Percentiles rank a stretch among this genome's conserved stretches.
Evolutionary conservation across 2,329 filamentous ascomycete species (phyloP).

Genomic region (Graphilbum fragrans): DNA sequence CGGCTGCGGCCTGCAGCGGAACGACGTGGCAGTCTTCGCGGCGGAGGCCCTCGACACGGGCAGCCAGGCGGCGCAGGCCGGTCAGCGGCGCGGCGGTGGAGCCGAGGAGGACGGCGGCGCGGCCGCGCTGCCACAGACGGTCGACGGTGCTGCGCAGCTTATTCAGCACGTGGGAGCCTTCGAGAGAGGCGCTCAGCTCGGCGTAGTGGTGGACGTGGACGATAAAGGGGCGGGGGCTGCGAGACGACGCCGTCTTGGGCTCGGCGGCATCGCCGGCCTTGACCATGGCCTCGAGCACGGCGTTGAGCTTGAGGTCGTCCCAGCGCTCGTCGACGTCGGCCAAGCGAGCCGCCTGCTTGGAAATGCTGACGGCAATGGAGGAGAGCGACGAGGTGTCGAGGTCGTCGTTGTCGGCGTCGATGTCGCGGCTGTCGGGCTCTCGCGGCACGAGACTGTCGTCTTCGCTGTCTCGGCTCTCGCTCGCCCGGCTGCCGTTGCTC

Average conservation of each 20-base stretch:
- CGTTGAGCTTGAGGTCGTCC: conserved; percentile 49
- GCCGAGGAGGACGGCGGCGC: conserved; percentile 67
- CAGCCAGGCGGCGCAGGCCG: conserved; percentile 15
- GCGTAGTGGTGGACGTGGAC: conserved; percentile 72
- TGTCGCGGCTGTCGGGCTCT: conserved; percentile 12
- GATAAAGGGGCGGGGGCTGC: conserved; percentile 34
- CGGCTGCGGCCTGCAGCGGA: conserved; percentile 14
- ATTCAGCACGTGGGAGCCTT: conserved; percentile 57
- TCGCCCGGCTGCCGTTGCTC: conserved; percentile 13
- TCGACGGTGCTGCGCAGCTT: conserved; percentile 63
- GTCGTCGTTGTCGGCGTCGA: conserved; percentile 21
- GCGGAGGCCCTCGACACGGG: conserved; percentile 18
- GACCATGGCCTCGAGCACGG: conserved; percentile 45
- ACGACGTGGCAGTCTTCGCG: conserved; percentile 18
- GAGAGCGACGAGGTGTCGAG: conserved; percentile 15
- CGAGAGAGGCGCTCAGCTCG: conserved; percentile 57
- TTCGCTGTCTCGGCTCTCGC: background rate
- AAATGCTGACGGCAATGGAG: conserved; percentile 9
- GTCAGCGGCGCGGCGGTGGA: conserved; percentile 49
- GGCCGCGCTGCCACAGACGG: conserved; percentile 56
- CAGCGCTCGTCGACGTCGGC: conserved; percentile 35
- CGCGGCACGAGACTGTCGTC: too few species aligned
- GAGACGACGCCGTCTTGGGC: too few species aligned
- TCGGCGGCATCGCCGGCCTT: conserved; percentile 24
- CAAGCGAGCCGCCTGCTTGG: conserved; percentile 2